These are phyloP conservation scores for Coffea humblotiana DNA, from an alignment of 305 asterid species.

Conservation along the genomic window DNA sequence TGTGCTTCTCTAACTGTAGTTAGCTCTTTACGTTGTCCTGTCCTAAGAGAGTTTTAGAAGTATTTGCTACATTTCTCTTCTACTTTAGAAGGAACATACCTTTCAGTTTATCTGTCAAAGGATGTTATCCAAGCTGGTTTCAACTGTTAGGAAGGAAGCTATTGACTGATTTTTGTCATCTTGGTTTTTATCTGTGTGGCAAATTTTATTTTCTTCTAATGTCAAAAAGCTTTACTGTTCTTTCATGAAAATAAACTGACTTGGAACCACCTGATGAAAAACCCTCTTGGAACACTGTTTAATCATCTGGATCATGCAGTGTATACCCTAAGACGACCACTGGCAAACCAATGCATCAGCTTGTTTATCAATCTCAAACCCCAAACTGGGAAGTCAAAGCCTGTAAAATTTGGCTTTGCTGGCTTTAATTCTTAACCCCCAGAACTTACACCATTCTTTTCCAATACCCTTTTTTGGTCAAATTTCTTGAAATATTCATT, in stretches of 20 bases:
- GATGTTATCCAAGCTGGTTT: not conserved
- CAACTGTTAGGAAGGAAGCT: not conserved
- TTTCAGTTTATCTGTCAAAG: not conserved
- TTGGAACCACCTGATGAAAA: too few species aligned
- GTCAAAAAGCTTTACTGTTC: not conserved
- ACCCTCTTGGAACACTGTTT: not conserved
- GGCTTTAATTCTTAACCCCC: not conserved
- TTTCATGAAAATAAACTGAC: not conserved
- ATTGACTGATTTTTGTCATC: not conserved
- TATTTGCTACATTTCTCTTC: not conserved
- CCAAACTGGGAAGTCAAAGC: not conserved
- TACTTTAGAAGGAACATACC: too few species aligned
- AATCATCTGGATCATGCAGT: not conserved
- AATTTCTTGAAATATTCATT: not conserved
- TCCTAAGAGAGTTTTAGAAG: not conserved
- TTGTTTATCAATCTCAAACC: not conserved
- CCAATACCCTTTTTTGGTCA: not conserved
- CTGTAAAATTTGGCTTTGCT: not conserved
- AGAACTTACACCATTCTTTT: not conserved
- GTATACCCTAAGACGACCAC: not conserved
- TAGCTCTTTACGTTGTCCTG: not conserved
- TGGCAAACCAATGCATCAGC: not conserved
- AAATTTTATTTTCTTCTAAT: not conserved
- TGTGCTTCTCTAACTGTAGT: not conserved
- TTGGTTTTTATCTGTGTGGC: not conserved